Percentiles rank a stretch among this genome's conserved stretches.
phyloP scores from a whole-genome alignment of 2,329 filamentous ascomycete species.

The Fusarium annulatum region DNA sequence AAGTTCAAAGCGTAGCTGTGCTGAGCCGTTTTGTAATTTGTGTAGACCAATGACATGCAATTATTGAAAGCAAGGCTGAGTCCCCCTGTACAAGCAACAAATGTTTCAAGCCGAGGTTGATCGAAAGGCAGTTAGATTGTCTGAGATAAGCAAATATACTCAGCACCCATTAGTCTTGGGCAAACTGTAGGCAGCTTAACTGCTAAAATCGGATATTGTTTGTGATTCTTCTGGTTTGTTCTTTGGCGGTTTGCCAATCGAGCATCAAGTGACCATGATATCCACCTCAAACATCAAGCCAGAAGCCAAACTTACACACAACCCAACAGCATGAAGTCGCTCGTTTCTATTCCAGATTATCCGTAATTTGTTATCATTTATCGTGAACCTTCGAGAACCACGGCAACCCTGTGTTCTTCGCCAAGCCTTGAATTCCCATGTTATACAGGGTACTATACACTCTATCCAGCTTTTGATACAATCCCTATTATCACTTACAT shows the following conservation, averaged over 20 bases:
- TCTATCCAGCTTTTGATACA: conserved; percentile 14
- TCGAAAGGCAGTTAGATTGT: conserved; percentile 12
- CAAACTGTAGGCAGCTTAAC: background rate
- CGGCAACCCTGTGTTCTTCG: background rate
- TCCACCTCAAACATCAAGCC: background rate
- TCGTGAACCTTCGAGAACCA: conserved; percentile 14
- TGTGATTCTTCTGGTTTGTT: background rate
- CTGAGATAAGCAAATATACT: background rate
- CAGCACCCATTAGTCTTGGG: background rate
- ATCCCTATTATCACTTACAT: conserved; percentile 16
- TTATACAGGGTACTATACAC: conserved; percentile 31
- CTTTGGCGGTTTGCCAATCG: background rate
- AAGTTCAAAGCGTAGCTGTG: background rate
- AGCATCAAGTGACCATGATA: background rate
- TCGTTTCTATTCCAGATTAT: background rate
- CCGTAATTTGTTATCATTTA: background rate
- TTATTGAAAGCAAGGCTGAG: conserved; percentile 26
- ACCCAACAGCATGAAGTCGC: background rate
- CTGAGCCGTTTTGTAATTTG: conserved; percentile 1
- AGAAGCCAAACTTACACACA: background rate
- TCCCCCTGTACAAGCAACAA: background rate
- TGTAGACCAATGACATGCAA: conserved; percentile 7
- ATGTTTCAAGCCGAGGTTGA: background rate
- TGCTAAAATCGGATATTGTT: background rate
- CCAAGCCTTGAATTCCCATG: background rate